Conservation (phyloP, 495 filamentous ascomycete genomes). For the Penicillium bialowiezense region DNA sequence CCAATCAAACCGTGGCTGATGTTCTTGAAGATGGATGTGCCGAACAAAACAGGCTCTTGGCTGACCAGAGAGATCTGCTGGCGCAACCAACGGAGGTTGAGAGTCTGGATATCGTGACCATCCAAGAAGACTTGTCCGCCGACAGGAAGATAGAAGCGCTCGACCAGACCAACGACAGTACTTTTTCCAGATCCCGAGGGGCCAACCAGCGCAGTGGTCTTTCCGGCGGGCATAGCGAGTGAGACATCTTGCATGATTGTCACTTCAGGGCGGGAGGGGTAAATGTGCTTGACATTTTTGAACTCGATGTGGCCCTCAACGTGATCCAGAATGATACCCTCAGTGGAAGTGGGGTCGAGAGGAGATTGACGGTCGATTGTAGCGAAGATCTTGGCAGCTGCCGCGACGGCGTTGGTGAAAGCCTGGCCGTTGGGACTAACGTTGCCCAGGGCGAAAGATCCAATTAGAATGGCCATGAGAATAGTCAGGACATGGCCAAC, state of each 20-base stretch:
- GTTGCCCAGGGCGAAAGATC: slow-evolving; percentile 86
- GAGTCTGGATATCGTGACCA: slow-evolving; percentile 71
- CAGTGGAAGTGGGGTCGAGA: slow-evolving; percentile 71
- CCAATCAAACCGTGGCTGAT: slow-evolving; percentile 87
- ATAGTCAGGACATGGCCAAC: slow-evolving; percentile 66
- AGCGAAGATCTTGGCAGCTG: slow-evolving; percentile 84
- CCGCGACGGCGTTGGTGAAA: slow-evolving; percentile 76
- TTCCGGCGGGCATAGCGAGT: slow-evolving; percentile 76
- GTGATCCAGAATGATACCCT: slow-evolving; percentile 65
- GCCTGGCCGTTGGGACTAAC: slow-evolving; percentile 83
- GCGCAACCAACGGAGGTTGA: slow-evolving; percentile 90
- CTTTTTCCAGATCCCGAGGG: slow-evolving; percentile 88
- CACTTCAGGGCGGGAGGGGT: slow-evolving; percentile 88
- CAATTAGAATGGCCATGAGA: slow-evolving; percentile 85
- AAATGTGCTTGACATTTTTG: slow-evolving; percentile 84
- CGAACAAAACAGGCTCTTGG: slow-evolving; percentile 70
- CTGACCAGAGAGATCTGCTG: slow-evolving; percentile 89
- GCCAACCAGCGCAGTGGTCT: slow-evolving; percentile 83
- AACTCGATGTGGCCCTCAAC: slow-evolving; percentile 79
- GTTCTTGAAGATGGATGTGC: slow-evolving; percentile 81
- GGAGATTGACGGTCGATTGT: slow-evolving; percentile 92
- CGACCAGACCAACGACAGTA: slow-evolving; percentile 87
- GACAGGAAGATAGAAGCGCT: slow-evolving; percentile 90
- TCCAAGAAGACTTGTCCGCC: slow-evolving; percentile 77
- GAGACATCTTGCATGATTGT: slow-evolving; percentile 80